These are phyloP conservation scores for Collybia sordida DNA, from an alignment of 768 basidiomycete genomes.

Conservation along the genomic window DNA sequence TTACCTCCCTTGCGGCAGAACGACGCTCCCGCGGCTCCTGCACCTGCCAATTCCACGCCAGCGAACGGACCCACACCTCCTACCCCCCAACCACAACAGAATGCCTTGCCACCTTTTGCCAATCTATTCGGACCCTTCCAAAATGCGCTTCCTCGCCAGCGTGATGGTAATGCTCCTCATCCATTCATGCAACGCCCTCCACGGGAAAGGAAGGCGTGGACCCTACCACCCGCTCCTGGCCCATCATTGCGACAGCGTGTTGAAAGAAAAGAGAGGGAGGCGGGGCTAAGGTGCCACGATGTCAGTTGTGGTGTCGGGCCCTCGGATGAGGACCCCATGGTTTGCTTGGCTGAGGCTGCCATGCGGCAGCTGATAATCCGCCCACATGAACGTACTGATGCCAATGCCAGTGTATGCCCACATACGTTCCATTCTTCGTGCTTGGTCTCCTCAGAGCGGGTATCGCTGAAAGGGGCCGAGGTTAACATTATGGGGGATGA, in stretches of 20 bases:
- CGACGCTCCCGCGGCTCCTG: too few relatives aligned
- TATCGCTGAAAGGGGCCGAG: conserved; percentile 62
- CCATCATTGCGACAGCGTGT: conserved; percentile 71
- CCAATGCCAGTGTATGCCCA: conserved; percentile 40
- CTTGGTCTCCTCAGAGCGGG: conserved; percentile 64
- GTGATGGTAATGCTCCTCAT: conserved; percentile 15
- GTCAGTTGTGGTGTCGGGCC: conserved; percentile 74
- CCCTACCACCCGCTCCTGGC: conserved; percentile 62
- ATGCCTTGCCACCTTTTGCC: conserved; percentile 1
- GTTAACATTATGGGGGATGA: conserved; percentile 34
- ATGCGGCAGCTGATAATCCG: conserved; percentile 40
- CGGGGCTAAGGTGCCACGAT: conserved; percentile 71
- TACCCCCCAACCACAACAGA: background rate
- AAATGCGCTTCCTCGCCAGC: background rate
- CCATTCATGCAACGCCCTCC: conserved; percentile 16
- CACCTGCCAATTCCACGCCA: background rate
- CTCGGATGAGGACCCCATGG: conserved; percentile 66
- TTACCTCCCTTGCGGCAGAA: too few relatives aligned
- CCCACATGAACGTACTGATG: conserved; percentile 10
- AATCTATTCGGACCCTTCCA: background rate
- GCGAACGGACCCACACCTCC: background rate
- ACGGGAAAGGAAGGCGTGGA: conserved; percentile 49
- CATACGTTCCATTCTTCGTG: conserved; percentile 76
- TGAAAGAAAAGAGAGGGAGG: conserved; percentile 70
- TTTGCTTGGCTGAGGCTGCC: conserved; percentile 25